Conservation (phyloP, 148 eudicot species). For the Rhododendron williamsianum region DNA sequence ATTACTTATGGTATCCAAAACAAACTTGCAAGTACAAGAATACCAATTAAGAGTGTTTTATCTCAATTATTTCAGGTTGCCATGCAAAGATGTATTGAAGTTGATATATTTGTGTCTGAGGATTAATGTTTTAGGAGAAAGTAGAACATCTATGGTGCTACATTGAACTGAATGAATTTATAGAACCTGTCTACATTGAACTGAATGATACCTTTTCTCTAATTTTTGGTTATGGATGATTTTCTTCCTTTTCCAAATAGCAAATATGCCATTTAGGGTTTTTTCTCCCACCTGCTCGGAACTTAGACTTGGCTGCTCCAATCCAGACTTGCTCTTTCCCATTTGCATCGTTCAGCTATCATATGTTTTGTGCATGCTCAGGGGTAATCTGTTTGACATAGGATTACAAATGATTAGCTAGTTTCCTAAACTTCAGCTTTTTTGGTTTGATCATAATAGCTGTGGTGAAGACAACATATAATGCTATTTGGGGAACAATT, state of each 20-base stretch:
- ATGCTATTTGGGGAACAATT: background rate
- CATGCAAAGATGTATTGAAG: background rate
- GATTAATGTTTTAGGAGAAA: background rate
- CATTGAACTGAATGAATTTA: background rate
- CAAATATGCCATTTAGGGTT: background rate
- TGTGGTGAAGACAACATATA: background rate
- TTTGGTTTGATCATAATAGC: background rate
- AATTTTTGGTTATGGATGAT: background rate
- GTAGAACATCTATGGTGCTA: background rate
- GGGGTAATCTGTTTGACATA: background rate
- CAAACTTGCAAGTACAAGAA: background rate
- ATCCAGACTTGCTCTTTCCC: background rate
- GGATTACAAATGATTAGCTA: background rate
- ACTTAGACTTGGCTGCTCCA: background rate
- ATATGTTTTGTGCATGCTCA: background rate
- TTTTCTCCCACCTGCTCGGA: background rate
- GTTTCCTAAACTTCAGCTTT: background rate
- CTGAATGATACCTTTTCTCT: background rate
- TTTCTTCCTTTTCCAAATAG: background rate
- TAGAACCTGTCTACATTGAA: background rate
- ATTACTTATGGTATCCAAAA: background rate
- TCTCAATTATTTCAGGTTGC: background rate
- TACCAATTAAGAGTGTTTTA: background rate
- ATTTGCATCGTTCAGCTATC: background rate
- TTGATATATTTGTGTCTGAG: background rate